These are phyloP conservation scores for Datisca glomerata DNA, from an alignment of 306 rosid species.

Conservation along the genomic window DNA sequence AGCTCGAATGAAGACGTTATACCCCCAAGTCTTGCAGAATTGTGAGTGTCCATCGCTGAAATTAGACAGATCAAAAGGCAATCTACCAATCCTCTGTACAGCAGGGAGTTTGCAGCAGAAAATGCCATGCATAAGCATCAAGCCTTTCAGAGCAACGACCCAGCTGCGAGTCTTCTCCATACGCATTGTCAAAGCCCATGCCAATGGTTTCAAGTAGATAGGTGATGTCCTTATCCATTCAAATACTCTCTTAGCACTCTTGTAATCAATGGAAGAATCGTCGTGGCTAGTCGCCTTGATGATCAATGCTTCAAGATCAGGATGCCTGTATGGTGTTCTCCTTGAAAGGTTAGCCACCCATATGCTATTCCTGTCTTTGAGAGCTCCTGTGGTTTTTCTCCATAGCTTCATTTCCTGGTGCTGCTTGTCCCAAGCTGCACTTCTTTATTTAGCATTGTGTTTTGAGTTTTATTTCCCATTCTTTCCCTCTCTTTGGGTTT, in stretches of 20 bases:
- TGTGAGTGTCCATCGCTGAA: constrained; percentile 34
- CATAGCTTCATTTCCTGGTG: constrained; percentile 47
- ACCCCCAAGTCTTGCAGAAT: constrained; percentile 19
- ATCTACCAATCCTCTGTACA: constrained; percentile 38
- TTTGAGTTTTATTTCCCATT: background rate
- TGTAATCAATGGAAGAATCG: constrained; percentile 30
- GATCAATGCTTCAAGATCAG: constrained; percentile 42
- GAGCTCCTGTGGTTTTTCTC: constrained; percentile 45
- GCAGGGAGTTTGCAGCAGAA: constrained; percentile 34
- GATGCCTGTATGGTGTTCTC: constrained; percentile 34
- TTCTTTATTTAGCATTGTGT: background rate
- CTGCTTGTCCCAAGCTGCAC: no score
- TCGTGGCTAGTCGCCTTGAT: constrained; percentile 90
- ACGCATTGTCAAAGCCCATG: constrained; percentile 32
- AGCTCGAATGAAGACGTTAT: constrained; percentile 31
- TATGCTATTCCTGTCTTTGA: constrained; percentile 70
- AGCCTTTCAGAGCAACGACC: constrained; percentile 74
- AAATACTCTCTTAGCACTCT: constrained; percentile 53
- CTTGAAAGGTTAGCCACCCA: constrained; percentile 36
- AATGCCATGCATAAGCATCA: constrained; percentile 80
- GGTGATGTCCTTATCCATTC: constrained; percentile 63
- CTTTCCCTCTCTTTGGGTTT: no score
- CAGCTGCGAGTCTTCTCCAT: constrained; percentile 60
- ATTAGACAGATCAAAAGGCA: constrained; percentile 58
- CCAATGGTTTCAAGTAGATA: constrained; percentile 35